Conservation (phyloP, 2,329 filamentous ascomycete species). For the Neurospora sp. region DNA sequence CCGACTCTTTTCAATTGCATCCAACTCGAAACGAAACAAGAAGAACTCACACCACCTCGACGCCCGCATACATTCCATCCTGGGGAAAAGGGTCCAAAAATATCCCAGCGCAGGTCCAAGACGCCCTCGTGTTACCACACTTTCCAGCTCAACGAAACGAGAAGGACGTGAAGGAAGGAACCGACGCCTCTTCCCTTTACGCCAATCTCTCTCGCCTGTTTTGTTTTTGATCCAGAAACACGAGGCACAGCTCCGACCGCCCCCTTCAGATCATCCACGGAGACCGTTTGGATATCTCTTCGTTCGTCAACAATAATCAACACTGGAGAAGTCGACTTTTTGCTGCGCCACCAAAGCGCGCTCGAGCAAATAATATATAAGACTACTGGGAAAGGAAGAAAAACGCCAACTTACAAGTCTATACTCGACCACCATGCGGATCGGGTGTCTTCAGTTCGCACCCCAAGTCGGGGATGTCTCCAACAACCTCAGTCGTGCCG, state of each 20-base stretch:
- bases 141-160: not conserved
- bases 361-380: not conserved
- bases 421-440: conserved; percentile 13
- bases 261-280: not conserved
- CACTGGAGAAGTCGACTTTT: not conserved
- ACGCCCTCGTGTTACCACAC: not conserved
- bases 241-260: not conserved
- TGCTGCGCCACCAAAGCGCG: not conserved
- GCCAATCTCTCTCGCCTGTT: not conserved
- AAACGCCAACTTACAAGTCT: not conserved
- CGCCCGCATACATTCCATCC: not conserved
- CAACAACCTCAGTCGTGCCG: conserved; percentile 61
- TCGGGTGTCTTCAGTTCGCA: conserved; percentile 60
- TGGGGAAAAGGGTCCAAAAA: not conserved
- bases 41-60: not conserved
- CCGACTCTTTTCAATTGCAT: not conserved
- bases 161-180: not conserved
- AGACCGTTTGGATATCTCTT: not conserved
- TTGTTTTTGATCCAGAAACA: not conserved
- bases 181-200: not conserved
- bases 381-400: not conserved
- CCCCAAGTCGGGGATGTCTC: conserved; percentile 62
- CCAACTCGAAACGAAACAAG: not conserved
- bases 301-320: not conserved
- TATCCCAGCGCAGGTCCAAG: not conserved